phyloP scores from a whole-genome alignment of 2,329 filamentous ascomycete species.

The Reticulascus tulasneorum region DNA sequence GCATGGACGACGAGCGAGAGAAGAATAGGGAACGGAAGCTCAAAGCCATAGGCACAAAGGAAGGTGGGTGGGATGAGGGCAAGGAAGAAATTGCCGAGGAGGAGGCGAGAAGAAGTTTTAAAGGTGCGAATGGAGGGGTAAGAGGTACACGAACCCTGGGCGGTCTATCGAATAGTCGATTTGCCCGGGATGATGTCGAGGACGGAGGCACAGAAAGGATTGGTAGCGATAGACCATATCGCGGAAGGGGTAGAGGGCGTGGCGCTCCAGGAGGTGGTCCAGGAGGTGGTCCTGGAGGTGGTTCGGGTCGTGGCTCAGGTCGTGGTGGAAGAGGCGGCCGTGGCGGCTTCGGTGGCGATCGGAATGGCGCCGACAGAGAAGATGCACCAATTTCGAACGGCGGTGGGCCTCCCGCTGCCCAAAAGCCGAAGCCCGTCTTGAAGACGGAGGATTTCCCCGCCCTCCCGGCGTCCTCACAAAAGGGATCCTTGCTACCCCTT shows the following conservation, averaged over 20 bases:
- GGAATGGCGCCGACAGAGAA: constrained; percentile 29
- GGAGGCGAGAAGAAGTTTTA: constrained; percentile 35
- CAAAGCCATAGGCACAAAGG: constrained; percentile 51
- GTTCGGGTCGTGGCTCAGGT: too few species aligned
- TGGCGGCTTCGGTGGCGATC: constrained; percentile 23
- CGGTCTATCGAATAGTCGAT: constrained; percentile 39
- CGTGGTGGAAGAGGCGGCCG: constrained; percentile 26
- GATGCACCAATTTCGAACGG: too few species aligned
- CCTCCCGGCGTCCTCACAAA: constrained; percentile 21
- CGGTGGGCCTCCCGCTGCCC: constrained; percentile 13
- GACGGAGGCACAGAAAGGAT: constrained; percentile 14
- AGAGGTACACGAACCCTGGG: constrained; percentile 30
- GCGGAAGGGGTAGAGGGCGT: constrained; percentile 14
- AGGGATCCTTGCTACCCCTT: constrained; percentile 20
- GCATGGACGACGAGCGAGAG: constrained; percentile 56
- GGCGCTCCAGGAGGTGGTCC: constrained; percentile 21
- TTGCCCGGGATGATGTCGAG: constrained; percentile 28
- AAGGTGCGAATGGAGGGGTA: constrained; percentile 37
- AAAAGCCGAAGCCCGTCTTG: constrained; percentile 28
- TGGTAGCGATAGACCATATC: constrained; percentile 22
- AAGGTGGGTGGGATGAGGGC: constrained; percentile 56
- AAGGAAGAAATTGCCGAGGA: constrained; percentile 43
- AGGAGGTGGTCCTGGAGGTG: constrained; percentile 25
- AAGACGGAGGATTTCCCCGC: constrained; percentile 36
- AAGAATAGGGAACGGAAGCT: constrained; percentile 59